Evolutionary conservation across 1,284 basidiomycete genomes (phyloP).

Genomic region (Trametes pubescens): DNA sequence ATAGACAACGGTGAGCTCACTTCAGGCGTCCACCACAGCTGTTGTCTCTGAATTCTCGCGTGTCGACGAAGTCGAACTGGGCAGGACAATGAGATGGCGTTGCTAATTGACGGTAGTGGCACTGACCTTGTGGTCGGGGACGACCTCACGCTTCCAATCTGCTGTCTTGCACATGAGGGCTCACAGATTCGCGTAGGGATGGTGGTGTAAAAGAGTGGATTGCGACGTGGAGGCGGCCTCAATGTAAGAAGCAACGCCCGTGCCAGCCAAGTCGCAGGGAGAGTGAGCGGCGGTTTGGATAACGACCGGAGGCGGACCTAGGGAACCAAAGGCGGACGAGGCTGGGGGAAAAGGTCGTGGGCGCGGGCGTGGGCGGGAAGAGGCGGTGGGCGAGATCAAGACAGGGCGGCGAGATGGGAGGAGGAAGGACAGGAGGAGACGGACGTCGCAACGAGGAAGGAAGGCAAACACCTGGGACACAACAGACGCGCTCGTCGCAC

Average conservation of each 20-base stretch:
- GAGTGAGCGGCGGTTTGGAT: conserved; percentile 44
- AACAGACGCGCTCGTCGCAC: conserved; percentile 5
- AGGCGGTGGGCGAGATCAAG: conserved; percentile 18
- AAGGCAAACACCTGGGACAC: conserved; percentile 6
- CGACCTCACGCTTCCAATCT: conserved; percentile 96
- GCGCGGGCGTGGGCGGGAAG: conserved; percentile 18
- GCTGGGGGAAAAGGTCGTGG: conserved; percentile 17
- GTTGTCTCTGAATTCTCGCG: conserved; percentile 90
- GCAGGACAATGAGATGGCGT: conserved; percentile 23
- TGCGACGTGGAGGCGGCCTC: conserved; percentile 44
- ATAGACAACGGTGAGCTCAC: conserved; percentile 53
- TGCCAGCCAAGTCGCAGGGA: conserved; percentile 73
- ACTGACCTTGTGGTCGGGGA: conserved; percentile 94
- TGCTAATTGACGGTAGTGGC: not conserved
- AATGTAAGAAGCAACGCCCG: conserved; percentile 47
- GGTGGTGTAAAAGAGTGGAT: conserved; percentile 39
- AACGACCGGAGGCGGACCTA: conserved; percentile 39
- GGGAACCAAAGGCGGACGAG: conserved; percentile 27
- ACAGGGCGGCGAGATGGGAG: conserved; percentile 12
- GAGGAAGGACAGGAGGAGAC: conserved; percentile 6
- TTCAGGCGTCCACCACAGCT: conserved; percentile 87
- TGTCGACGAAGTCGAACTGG: conserved; percentile 97
- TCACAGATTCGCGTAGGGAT: conserved; percentile 35
- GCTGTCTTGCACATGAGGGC: conserved; percentile 75
- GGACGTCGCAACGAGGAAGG: conserved; percentile 24